Conservation (phyloP, 164 flowering plant species). For the Nelumbo lutea region DNA sequence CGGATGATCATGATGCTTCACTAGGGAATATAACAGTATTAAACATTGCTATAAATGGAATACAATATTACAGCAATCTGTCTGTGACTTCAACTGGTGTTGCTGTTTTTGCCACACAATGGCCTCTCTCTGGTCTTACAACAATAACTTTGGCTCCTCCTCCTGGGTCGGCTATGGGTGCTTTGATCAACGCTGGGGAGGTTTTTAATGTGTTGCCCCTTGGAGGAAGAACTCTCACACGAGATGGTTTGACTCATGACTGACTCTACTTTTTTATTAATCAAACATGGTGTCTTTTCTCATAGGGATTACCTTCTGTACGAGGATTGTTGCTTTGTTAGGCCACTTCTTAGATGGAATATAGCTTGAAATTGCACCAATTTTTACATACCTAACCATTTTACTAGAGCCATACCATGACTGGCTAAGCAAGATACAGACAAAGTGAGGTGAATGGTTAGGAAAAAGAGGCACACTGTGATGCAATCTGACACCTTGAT, state of each 20-base stretch:
- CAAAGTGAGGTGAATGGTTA: neutral
- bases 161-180: slow-evolving; percentile 44
- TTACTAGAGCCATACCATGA: neutral
- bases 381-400: neutral
- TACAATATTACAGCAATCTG: slow-evolving; percentile 43
- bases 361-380: neutral
- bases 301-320: neutral
- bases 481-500: neutral
- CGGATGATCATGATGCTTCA: slow-evolving; percentile 29
- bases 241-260: slow-evolving; percentile 60
- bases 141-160: slow-evolving; percentile 55
- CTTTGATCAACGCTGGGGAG: slow-evolving; percentile 85
- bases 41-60: slow-evolving; percentile 47
- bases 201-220: slow-evolving; percentile 44
- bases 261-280: neutral
- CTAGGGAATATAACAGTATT: slow-evolving; percentile 33
- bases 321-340: neutral
- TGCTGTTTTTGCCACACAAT: slow-evolving; percentile 57
- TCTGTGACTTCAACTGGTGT: slow-evolving; percentile 47
- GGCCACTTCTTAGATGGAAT: neutral
- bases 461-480: neutral
- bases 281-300: slow-evolving; percentile 4
- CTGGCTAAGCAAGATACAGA: neutral
- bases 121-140: slow-evolving; percentile 79
- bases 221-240: slow-evolving; percentile 66